Evolutionary conservation across 2,329 filamentous ascomycete genomes (phyloP), one percentile per base, ranked within the genome.

Genomic region (Boeremia lycopersici): DNA sequence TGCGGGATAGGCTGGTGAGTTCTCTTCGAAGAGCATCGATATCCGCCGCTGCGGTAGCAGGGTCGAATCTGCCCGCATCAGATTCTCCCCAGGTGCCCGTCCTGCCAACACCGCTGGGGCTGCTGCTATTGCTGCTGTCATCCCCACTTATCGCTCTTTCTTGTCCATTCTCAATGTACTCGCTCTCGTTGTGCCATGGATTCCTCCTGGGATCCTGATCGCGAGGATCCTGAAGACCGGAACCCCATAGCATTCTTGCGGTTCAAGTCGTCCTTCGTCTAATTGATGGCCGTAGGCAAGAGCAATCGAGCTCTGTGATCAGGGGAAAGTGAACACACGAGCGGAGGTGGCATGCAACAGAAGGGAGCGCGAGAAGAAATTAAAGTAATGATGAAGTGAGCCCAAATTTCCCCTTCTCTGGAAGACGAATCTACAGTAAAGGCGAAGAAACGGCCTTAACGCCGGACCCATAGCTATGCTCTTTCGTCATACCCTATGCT

Each of bases 11-110:
- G 8, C 77, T 75, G 5, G 81, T 82, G 55, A 88, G 74, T 57
- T 86, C 80, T 44, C 77, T 76, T 33, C 81, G 77, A 68, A 88
- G 79, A 36, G 81, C 79, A 60, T 86, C 81, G 52, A 81, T 85
- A 17, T 88, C 85, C 55, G 84, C 78, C 79, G 85, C 83, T 10
- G 86, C 85, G 40, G 76, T 74, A 9, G 75, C 73, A 34, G 81
- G 78, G 63, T 79, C 81, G 9, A 81, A 78, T 23, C 81, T 80
- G 5, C 84, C 84, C 26, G 79, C 77, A 67, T 86, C 83, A 40
- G 78, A 74, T 69, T 89, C 86, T 12, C 86, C 86, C 86, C 86
- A 89, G 17, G 82, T 85, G 30, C 85, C 63, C 38, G 65, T 64
- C 71, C 72, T 68, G 74, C 53, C 44, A 28, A 70, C 59, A 33